Conservation (phyloP, 2,329 filamentous ascomycete species). For the Epichloe amarillans region DNA sequence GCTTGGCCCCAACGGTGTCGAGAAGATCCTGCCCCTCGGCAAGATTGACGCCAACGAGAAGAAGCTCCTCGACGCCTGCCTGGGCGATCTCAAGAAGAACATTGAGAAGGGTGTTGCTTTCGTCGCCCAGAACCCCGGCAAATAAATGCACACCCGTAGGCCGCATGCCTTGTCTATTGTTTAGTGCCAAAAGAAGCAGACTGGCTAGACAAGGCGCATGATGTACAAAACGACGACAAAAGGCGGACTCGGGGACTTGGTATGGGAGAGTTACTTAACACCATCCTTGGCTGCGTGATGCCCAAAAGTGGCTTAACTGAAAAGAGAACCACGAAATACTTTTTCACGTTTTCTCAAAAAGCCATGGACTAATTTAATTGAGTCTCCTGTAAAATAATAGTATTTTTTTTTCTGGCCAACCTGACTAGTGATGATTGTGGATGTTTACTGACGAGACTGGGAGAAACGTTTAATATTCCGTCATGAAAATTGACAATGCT, state of each 20-base stretch:
- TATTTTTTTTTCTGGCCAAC: background rate
- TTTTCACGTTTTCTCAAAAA: conserved; percentile 3
- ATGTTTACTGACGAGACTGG: no score
- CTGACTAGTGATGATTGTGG: no score
- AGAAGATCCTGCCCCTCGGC: conserved; percentile 84
- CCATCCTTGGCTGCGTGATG: background rate
- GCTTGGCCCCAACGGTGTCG: conserved; percentile 90
- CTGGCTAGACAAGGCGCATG: background rate
- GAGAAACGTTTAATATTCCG: no score
- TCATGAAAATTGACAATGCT: no score
- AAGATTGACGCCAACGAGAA: conserved; percentile 75
- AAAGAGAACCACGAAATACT: background rate
- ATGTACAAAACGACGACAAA: conserved; percentile 4
- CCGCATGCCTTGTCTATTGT: background rate
- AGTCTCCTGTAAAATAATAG: conserved; percentile 6
- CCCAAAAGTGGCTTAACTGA: background rate
- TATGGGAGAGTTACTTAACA: background rate
- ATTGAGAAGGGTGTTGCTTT: conserved; percentile 75
- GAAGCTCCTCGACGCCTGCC: conserved; percentile 74
- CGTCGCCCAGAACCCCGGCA: conserved; percentile 44
- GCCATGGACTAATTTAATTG: conserved; percentile 4
- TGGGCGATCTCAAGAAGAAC: conserved; percentile 83
- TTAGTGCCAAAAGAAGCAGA: background rate
- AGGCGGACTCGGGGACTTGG: background rate
- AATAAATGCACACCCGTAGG: conserved; percentile 27